A percentile compares a stretch with the other conserved stretches of the same genome.
Conservation (phyloP, 768 basidiomycete genomes). For the Solioccasus polychromus region DNA sequence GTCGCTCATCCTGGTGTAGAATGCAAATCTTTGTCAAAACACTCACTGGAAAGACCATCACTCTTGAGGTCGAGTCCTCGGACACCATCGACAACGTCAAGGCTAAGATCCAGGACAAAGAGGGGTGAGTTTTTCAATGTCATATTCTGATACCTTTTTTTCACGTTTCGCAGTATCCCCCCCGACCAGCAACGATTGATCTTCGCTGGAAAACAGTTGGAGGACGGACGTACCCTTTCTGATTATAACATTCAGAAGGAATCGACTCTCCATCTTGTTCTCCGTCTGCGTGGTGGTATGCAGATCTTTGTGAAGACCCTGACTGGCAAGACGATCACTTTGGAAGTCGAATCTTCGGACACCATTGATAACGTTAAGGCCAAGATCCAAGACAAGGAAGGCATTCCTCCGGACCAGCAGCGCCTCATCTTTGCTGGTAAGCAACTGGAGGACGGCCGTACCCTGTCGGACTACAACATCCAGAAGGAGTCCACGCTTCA, state of each 20-base stretch:
- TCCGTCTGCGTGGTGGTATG: constrained; percentile 91
- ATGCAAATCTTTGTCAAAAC: constrained; percentile 83
- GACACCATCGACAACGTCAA: constrained; percentile 28
- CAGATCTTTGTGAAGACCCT: constrained; percentile 81
- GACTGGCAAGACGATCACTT: constrained; percentile 90
- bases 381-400: constrained; percentile 95
- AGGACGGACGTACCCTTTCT: constrained; percentile 87
- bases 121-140: constrained; percentile 34
- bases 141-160: neutral
- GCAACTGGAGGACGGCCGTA: constrained; percentile 89
- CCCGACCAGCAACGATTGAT: constrained; percentile 95
- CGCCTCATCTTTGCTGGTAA: constrained; percentile 92
- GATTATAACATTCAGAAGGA: constrained; percentile 97
- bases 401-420: constrained; percentile 85
- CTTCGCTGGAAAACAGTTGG: constrained; percentile 94
- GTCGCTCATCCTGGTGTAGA: neutral
- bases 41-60: constrained; percentile 82
- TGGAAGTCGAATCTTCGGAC: constrained; percentile 84
- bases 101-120: constrained; percentile 69
- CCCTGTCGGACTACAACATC: constrained; percentile 87
- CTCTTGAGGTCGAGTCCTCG: constrained; percentile 27
- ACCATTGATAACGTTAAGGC: constrained; percentile 87
- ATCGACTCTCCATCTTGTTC: constrained; percentile 82
- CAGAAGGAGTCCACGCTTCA: constrained; percentile 84
- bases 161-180: constrained; percentile 47